phyloP scores from a whole-genome alignment of 2,329 filamentous ascomycete species.

The Pyrenophora graminea region DNA sequence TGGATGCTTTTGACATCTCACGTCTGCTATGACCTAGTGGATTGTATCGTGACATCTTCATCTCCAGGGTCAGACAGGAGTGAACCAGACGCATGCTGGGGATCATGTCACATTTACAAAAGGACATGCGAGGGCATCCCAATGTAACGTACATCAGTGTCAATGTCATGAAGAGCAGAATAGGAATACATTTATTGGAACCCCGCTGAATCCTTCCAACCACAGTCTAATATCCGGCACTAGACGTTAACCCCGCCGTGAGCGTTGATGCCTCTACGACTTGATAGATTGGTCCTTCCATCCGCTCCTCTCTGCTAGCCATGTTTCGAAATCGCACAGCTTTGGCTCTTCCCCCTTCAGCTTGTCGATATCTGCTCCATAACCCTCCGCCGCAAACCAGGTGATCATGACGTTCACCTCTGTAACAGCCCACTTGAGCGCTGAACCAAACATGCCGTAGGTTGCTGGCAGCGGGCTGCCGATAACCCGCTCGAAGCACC shows the following conservation, averaged over 20 bases:
- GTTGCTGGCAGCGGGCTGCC: conserved; percentile 51
- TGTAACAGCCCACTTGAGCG: conserved; percentile 49
- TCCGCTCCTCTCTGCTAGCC: conserved; percentile 54
- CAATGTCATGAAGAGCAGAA: too few relatives aligned
- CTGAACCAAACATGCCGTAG: conserved; percentile 48
- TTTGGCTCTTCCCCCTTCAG: conserved; percentile 51
- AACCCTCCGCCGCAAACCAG: conserved; percentile 58
- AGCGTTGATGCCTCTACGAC: conserved; percentile 6
- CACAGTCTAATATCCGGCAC: not conserved
- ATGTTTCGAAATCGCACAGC: conserved; percentile 54
- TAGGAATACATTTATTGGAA: too few relatives aligned
- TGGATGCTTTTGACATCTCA: too few relatives aligned
- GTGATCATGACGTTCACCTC: conserved; percentile 55
- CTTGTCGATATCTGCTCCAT: conserved; percentile 51
- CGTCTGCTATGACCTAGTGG: too few relatives aligned
- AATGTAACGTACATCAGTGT: too few relatives aligned
- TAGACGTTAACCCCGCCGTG: conserved; percentile 1
- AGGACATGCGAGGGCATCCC: too few relatives aligned
- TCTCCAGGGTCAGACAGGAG: too few relatives aligned
- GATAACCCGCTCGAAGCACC: conserved; percentile 53
- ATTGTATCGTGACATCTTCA: too few relatives aligned
- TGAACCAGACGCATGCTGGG: too few relatives aligned
- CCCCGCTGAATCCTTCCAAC: too few relatives aligned
- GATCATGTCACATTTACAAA: too few relatives aligned
- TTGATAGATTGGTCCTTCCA: conserved; percentile 38